A percentile compares a stretch with the other conserved stretches of the same genome.
These are phyloP conservation scores for Cutaneotrichosporon sp. DNA, from an alignment of 1,284 basidiomycete genomes.

Conservation along the genomic window DNA sequence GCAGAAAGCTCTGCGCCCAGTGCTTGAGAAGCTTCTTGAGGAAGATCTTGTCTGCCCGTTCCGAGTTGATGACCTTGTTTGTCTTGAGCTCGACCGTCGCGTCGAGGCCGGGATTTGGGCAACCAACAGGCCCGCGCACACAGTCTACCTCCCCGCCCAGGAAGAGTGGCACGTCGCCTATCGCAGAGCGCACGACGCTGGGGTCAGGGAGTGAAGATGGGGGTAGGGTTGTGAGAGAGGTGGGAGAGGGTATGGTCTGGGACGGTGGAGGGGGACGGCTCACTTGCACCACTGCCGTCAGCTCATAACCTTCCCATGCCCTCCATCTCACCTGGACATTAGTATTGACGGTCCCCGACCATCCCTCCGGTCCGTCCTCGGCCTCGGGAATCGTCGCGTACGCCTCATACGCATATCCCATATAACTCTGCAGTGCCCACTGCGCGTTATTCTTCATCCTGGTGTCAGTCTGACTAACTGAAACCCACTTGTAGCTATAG, in stretches of 20 bases:
- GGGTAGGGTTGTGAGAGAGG: neutral
- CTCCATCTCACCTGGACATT: slow-evolving; percentile 63
- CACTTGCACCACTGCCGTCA: slow-evolving; percentile 71
- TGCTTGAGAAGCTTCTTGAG: slow-evolving; percentile 94
- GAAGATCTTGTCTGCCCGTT: slow-evolving; percentile 70
- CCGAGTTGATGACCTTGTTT: slow-evolving; percentile 70
- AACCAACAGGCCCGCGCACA: slow-evolving; percentile 57
- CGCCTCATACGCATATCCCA: slow-evolving; percentile 51
- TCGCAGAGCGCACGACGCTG: slow-evolving; percentile 80
- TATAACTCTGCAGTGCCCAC: slow-evolving; percentile 46
- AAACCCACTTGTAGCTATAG: slow-evolving; percentile 29
- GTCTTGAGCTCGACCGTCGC: slow-evolving; percentile 89
- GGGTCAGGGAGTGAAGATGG: neutral
- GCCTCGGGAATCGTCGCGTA: slow-evolving; percentile 42
- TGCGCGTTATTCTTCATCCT: slow-evolving; percentile 29
- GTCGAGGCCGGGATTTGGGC: slow-evolving; percentile 42
- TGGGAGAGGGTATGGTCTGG: neutral
- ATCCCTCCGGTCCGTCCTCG: slow-evolving; percentile 58
- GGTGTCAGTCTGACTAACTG: neutral
- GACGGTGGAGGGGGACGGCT: slow-evolving; percentile 11
- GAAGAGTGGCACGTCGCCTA: slow-evolving; percentile 74
- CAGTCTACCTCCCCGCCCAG: slow-evolving; percentile 97
- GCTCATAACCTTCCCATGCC: neutral
- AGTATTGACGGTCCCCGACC: slow-evolving; percentile 86
- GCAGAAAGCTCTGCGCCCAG: slow-evolving; percentile 91